A percentile compares a stretch with the other conserved stretches of the same genome.
These are phyloP conservation scores for Alternaria viburni DNA, from an alignment of 2,329 filamentous ascomycete genomes.

Conservation along the genomic window DNA sequence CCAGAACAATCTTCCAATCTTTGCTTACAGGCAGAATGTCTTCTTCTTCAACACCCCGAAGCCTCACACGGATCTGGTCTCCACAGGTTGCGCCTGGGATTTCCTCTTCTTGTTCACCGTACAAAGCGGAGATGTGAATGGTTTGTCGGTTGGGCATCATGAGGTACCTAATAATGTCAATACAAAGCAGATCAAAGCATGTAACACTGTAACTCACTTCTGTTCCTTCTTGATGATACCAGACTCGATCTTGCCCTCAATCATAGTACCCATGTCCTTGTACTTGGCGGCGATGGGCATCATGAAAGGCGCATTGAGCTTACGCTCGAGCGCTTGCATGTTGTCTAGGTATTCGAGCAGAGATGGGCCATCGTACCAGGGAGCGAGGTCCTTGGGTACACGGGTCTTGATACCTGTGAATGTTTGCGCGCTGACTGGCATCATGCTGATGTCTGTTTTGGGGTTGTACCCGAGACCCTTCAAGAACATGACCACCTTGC, in stretches of 20 bases:
- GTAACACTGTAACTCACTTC: background rate
- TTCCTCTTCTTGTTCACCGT: conserved; percentile 96
- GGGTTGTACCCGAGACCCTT: conserved; percentile 93
- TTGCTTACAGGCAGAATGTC: conserved; percentile 76
- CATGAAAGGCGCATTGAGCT: conserved; percentile 98
- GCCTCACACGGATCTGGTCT: conserved; percentile 90
- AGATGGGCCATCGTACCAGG: conserved; percentile 89
- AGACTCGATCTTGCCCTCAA: conserved; percentile 96
- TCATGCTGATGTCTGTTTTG: conserved; percentile 91
- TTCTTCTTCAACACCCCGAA: conserved; percentile 96
- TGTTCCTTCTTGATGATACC: conserved; percentile 46
- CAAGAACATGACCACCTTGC: conserved; percentile 85
- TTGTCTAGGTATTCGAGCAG: conserved; percentile 93
- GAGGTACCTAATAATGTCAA: conserved; percentile 71
- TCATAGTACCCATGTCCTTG: conserved; percentile 94
- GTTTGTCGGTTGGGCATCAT: conserved; percentile 96
- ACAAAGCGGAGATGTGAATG: conserved; percentile 82
- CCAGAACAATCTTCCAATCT: no score
- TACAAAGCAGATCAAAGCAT: background rate
- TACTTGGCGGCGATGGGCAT: conserved; percentile 98
- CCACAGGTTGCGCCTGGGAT: conserved; percentile 81
- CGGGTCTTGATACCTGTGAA: conserved; percentile 87
- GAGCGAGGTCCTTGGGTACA: conserved; percentile 72
- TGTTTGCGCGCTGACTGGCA: conserved; percentile 93
- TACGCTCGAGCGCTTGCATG: conserved; percentile 92